phyloP scores from a whole-genome alignment of 1,284 basidiomycete species.

The Coriolopsis trogii region DNA sequence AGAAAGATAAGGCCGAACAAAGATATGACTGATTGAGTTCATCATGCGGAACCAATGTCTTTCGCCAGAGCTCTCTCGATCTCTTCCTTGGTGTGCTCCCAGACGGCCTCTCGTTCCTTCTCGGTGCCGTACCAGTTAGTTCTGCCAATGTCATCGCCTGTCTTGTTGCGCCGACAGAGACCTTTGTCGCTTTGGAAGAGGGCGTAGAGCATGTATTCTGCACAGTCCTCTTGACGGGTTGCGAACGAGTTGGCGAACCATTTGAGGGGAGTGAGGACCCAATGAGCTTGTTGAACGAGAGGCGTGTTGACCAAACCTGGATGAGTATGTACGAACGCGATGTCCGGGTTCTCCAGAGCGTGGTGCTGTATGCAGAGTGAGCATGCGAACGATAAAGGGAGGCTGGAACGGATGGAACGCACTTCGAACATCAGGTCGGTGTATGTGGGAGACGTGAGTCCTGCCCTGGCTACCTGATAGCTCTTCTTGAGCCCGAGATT shows the following conservation, averaged over 20 bases:
- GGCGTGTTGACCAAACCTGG: constrained; percentile 39
- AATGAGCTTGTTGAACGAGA: constrained; percentile 26
- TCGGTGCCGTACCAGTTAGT: constrained; percentile 42
- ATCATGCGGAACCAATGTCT: background rate
- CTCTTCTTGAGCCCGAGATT: constrained; percentile 39
- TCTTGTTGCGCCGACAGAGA: constrained; percentile 37
- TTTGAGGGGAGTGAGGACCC: constrained; percentile 29
- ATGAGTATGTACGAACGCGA: constrained; percentile 37
- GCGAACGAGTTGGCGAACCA: constrained; percentile 30
- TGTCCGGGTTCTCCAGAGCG: constrained; percentile 32
- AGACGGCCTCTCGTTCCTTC: constrained; percentile 43
- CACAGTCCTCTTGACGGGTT: constrained; percentile 38
- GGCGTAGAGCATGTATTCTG: constrained; percentile 46
- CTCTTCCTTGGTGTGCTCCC: constrained; percentile 49
- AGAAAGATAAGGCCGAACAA: background rate
- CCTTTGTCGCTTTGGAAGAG: constrained; percentile 37
- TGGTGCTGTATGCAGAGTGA: background rate
- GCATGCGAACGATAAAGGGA: background rate
- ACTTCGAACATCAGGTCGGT: constrained; percentile 41
- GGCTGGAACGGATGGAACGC: background rate
- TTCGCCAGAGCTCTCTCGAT: constrained; percentile 20
- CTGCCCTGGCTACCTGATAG: constrained; percentile 31
- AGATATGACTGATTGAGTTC: background rate
- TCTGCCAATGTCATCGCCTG: constrained; percentile 45
- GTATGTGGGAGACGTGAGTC: constrained; percentile 31